These are phyloP conservation scores for Serpula lacrymans DNA, from an alignment of 768 basidiomycete genomes.

Conservation along the genomic window DNA sequence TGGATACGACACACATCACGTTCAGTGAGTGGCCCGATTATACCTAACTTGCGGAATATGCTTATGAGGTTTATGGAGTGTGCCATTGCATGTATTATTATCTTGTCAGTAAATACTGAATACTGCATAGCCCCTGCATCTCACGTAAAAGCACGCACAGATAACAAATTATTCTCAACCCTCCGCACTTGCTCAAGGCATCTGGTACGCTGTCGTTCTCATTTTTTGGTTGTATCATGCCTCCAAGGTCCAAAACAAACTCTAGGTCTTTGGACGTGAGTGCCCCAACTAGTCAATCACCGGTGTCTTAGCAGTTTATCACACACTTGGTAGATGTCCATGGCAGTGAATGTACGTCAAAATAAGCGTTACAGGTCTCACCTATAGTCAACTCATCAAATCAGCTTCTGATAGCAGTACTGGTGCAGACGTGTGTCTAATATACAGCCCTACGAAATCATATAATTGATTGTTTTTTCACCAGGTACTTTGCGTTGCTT, in stretches of 20 bases:
- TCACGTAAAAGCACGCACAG: constrained; percentile 16
- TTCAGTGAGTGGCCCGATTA: constrained; percentile 2
- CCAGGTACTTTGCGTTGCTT: constrained; percentile 8
- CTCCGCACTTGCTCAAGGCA: constrained; percentile 27
- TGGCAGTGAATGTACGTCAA: constrained; percentile 8
- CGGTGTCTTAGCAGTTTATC: not conserved
- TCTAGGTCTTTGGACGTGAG: constrained; percentile 12
- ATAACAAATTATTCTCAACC: constrained; percentile 37
- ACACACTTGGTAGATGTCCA: not conserved
- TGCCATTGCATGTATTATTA: constrained; percentile 36
- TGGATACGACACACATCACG: constrained; percentile 9
- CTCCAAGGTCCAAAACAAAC: no score
- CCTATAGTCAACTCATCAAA: not conserved
- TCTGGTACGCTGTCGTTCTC: constrained; percentile 28
- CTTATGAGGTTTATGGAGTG: constrained; percentile 4
- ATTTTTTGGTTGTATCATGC: not conserved
- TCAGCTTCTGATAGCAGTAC: constrained; percentile 39
- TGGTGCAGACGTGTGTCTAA: constrained; percentile 38
- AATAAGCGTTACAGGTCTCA: not conserved
- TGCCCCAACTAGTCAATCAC: not conserved
- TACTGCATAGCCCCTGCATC: not conserved
- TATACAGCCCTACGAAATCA: not conserved
- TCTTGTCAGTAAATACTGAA: constrained; percentile 25
- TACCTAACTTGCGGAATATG: not conserved
- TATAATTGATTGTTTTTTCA: not conserved